Evolutionary conservation across 2,329 filamentous ascomycete species (phyloP), one percentile per base, ranked within the genome.

Genomic region (Diaporthe eres): DNA sequence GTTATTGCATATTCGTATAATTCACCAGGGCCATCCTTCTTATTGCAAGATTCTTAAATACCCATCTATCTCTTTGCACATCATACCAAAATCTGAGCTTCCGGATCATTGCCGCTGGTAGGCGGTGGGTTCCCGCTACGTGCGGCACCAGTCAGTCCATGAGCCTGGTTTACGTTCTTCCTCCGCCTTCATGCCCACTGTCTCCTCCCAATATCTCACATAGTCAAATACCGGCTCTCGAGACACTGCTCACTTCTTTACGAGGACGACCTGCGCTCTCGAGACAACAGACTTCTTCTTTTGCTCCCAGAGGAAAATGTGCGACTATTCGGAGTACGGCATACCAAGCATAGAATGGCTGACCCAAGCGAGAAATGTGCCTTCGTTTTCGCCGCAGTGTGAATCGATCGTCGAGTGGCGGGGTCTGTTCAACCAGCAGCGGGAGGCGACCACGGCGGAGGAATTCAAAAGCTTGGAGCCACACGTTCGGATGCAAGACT

Each of bases 401-500:
- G 60, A 74, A 49, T 63, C 47, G 6, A 31, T 74, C 28, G 19
- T 74, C 61, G 72, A 74, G 51, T 65, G 49, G 49, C 44, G 61
- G 10, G 51, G 19, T 3, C 17, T 70, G 12, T 53, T 74, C 19
- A 74, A 74, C 51, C 49, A 70, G 37, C 60, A 57, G 3, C 72
- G 72, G 9, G 72, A 74, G 22, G 77, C 72, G 78, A 39, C 10
- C 31, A 1, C 75, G 82, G 2, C 51, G 63, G 0, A 72, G 77
- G 8, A 70, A 83, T 63, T 65, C 61, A 31, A 47, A 49, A 13
- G 9, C 17, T 9, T 65, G 9, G 2, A 34, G 42, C 25, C 61
- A 2, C 42, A 65, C 1, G 81, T 89, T 19, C 61, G 75, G 0
- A 82, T 83, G 1, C 77, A 79, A 8, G 83, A 88, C 75, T 80